A percentile compares a stretch with the other conserved stretches of the same genome.
These are phyloP conservation scores for Conoideocrella luteorostrata DNA, from an alignment of 2,329 filamentous ascomycete genomes.

Conservation along the genomic window DNA sequence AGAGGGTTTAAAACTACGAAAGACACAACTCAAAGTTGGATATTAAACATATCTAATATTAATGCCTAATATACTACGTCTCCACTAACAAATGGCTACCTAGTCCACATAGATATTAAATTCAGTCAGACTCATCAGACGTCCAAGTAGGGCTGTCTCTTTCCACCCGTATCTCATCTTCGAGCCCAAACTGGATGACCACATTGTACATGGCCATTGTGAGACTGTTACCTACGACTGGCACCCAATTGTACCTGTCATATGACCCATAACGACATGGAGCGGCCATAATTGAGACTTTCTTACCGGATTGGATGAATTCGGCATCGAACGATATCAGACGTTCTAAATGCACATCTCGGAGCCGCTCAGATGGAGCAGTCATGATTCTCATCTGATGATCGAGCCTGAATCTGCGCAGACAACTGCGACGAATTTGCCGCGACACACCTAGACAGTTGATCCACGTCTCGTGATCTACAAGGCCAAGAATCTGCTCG, in stretches of 20 bases:
- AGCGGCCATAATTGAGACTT: background rate
- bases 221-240: slow-evolving; percentile 6
- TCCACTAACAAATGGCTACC: background rate
- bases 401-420: slow-evolving; percentile 14
- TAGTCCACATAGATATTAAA: background rate
- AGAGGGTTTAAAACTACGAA: background rate
- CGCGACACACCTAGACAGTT: slow-evolving; percentile 11
- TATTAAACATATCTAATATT: background rate
- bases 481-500: slow-evolving; percentile 12
- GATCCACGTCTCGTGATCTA: slow-evolving; percentile 16
- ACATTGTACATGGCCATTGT: slow-evolving; percentile 7
- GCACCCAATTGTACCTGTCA: slow-evolving; percentile 6
- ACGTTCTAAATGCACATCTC: background rate
- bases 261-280: background rate
- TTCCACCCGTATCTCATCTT: background rate
- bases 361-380: slow-evolving; percentile 4
- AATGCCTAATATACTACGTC: too few species aligned
- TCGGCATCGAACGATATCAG: slow-evolving; percentile 10
- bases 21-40: background rate
- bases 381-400: slow-evolving; percentile 10
- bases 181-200: background rate
- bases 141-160: background rate
- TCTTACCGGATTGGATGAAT: slow-evolving; percentile 11
- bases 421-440: slow-evolving; percentile 10
- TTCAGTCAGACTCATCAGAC: background rate